Evolutionary conservation across 2,329 filamentous ascomycete species (phyloP).

Genomic region (Trichoderma asperellum): DNA sequence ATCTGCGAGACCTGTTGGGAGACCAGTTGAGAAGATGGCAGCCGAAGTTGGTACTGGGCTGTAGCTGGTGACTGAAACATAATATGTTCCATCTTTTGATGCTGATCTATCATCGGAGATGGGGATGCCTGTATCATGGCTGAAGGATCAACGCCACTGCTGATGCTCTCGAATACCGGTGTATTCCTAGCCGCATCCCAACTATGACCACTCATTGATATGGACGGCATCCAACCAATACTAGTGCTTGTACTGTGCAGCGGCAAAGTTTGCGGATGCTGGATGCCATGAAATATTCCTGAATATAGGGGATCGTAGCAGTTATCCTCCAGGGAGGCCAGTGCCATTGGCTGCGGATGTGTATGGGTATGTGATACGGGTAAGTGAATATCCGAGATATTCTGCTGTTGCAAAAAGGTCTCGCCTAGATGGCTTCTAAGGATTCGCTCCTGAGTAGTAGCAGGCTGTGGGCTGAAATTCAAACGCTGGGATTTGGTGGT

Average conservation of each 20-base stretch:
- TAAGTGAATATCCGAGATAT: neutral
- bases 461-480: neutral
- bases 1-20: neutral
- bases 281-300: neutral
- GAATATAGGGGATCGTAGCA: no score
- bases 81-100: neutral
- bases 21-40: neutral
- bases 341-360: neutral
- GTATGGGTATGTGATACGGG: neutral
- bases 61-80: neutral
- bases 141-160: neutral
- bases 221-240: neutral
- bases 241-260: neutral
- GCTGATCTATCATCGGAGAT: neutral
- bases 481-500: constrained; percentile 15
- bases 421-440: neutral
- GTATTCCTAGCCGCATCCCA: neutral
- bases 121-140: neutral
- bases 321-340: neutral
- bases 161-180: neutral
- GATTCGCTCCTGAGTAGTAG: neutral
- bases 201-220: neutral
- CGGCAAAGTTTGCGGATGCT: neutral
- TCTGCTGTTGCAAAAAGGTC: neutral
- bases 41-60: neutral